phyloP scores from a whole-genome alignment of 352 stramenopile genomes.

The Pythium utonaiense region DNA sequence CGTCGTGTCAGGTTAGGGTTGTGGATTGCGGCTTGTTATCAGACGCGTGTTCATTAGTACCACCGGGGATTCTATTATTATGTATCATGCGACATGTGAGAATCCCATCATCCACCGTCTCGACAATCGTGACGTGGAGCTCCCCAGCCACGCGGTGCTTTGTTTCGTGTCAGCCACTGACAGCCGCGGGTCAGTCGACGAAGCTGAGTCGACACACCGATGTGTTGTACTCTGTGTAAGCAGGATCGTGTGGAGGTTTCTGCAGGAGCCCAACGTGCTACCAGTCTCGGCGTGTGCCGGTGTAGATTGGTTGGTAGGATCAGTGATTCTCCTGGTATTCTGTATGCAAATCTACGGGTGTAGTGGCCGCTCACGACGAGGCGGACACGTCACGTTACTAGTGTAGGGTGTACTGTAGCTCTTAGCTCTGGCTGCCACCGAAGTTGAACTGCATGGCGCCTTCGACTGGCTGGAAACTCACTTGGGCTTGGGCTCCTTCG shows the following conservation, averaged over 20 bases:
- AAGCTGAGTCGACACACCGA: background rate
- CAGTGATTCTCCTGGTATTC: background rate
- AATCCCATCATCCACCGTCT: too few species aligned
- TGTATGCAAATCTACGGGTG: background rate
- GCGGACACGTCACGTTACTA: background rate
- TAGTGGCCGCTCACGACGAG: background rate
- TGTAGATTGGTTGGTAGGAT: too few species aligned
- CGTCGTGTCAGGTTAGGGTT: background rate
- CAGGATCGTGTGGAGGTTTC: too few species aligned
- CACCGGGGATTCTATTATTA: background rate
- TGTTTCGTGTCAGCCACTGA: too few species aligned
- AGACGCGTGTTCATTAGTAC: background rate
- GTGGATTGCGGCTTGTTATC: background rate
- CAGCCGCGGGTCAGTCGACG: background rate
- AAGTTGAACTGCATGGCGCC: conserved; percentile 74
- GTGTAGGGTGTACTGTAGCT: background rate
- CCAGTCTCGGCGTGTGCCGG: too few species aligned
- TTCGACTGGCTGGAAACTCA: conserved; percentile 74
- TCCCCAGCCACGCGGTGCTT: too few species aligned
- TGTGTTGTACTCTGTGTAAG: background rate
- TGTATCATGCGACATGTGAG: background rate
- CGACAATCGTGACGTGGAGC: too few species aligned
- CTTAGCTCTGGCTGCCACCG: conserved; percentile 31
- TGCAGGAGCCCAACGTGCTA: background rate
- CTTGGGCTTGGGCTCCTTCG: conserved; percentile 30